Evolutionary conservation across 164 flowering plant genomes (phyloP).

Genomic region (Paratinospora sagittata): DNA sequence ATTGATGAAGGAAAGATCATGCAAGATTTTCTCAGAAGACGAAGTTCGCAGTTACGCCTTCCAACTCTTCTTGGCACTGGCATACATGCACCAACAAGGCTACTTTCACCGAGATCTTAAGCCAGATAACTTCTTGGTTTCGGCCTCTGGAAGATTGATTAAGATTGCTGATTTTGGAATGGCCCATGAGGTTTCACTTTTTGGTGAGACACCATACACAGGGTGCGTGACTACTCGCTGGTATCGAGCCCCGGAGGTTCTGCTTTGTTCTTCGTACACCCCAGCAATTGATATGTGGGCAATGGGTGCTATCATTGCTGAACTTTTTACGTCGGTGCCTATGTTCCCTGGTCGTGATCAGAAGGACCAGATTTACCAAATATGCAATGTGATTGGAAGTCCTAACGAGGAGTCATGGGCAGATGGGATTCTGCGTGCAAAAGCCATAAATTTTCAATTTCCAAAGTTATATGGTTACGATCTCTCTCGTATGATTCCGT

Average conservation of each 20-base stretch:
- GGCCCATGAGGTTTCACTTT: constrained; percentile 54
- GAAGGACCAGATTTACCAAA: too few relatives aligned
- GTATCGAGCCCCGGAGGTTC: constrained; percentile 20
- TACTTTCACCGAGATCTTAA: constrained; percentile 7
- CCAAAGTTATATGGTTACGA: constrained; percentile 42
- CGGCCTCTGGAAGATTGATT: constrained; percentile 39
- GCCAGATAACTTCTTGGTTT: constrained; percentile 66
- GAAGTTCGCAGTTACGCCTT: background rate
- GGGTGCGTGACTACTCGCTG: constrained; percentile 71
- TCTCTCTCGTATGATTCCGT: constrained; percentile 54
- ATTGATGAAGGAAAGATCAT: too few relatives aligned
- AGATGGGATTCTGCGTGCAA: background rate
- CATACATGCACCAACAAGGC: background rate
- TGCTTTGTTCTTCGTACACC: background rate
- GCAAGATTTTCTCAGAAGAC: background rate
- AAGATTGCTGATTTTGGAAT: constrained; percentile 92
- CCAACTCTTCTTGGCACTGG: background rate
- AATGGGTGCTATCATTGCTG: background rate
- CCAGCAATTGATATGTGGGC: background rate
- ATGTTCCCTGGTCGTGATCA: background rate
- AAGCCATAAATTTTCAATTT: background rate
- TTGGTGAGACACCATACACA: constrained; percentile 64
- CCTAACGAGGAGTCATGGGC: constrained; percentile 1
- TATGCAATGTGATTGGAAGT: background rate
- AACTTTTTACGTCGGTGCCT: background rate